These are phyloP conservation scores for Pholiota microspora DNA, from an alignment of 768 basidiomycete genomes.

Conservation along the genomic window DNA sequence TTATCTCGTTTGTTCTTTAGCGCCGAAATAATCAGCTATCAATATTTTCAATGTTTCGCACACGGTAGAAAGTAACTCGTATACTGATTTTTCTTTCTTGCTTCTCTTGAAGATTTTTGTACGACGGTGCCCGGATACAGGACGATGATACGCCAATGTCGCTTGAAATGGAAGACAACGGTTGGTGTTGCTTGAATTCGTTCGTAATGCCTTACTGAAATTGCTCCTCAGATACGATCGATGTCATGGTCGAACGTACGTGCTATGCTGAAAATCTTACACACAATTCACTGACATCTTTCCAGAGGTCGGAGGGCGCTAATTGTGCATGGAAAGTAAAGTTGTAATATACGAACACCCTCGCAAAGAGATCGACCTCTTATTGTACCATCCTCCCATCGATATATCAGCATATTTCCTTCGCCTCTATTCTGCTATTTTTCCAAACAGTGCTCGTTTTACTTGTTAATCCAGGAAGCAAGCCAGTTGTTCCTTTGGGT, in stretches of 20 bases:
- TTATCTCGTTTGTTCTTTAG: neutral
- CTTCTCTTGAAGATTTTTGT: constrained; percentile 71
- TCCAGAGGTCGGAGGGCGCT: constrained; percentile 46
- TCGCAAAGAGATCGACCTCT: constrained; percentile 3
- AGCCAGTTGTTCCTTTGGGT: neutral
- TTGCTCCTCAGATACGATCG: constrained; percentile 70
- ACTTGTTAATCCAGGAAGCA: neutral
- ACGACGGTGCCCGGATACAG: constrained; percentile 82
- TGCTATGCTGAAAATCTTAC: constrained; percentile 8
- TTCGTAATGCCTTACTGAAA: constrained; percentile 7
- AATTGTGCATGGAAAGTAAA: constrained; percentile 8
- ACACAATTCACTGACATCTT: constrained; percentile 11
- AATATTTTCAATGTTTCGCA: neutral
- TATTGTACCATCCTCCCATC: constrained; percentile 2
- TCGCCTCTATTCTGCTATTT: neutral
- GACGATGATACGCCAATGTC: constrained; percentile 86
- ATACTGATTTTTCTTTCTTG: neutral
- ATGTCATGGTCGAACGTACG: constrained; percentile 94
- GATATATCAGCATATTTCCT: constrained; percentile 6
- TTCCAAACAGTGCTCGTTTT: neutral
- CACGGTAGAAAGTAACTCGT: constrained; percentile 3
- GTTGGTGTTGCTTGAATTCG: constrained; percentile 36
- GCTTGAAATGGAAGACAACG: constrained; percentile 88
- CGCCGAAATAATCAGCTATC: neutral
- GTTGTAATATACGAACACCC: constrained; percentile 11